These are phyloP conservation scores for Yamadazyma diddensiae DNA, from an alignment of 1,139 yeast genomes.

Conservation along the genomic window DNA sequence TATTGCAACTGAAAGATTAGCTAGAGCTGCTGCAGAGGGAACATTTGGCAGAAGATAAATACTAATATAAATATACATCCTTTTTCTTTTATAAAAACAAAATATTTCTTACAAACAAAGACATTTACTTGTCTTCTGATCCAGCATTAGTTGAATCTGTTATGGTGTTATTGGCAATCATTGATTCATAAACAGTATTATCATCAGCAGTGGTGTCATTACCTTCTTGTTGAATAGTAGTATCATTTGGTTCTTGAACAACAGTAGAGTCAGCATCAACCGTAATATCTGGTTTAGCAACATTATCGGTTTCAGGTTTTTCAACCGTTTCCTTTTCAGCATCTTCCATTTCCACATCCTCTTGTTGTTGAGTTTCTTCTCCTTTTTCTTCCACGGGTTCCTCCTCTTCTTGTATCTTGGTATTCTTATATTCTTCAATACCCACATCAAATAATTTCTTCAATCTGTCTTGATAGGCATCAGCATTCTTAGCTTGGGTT, in stretches of 20 bases:
- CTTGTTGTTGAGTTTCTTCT: no score
- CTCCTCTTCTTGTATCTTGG: conserved; percentile 14
- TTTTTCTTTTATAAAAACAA: conserved; percentile 5
- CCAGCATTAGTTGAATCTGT: neutral
- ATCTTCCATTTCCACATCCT: conserved; percentile 11
- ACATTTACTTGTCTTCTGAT: conserved; percentile 6
- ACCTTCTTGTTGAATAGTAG: conserved; percentile 43
- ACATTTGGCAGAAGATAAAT: conserved; percentile 16
- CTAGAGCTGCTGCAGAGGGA: conserved; percentile 46
- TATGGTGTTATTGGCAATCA: conserved; percentile 15
- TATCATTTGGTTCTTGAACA: conserved; percentile 39
- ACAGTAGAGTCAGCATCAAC: conserved; percentile 38
- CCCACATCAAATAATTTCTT: conserved; percentile 32
- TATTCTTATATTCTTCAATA: conserved; percentile 26
- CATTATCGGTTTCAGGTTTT: neutral
- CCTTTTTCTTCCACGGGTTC: conserved; percentile 5
- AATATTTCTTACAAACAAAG: conserved; percentile 2
- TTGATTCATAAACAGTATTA: conserved; percentile 31
- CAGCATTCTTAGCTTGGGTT: conserved; percentile 19
- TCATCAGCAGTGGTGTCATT: conserved; percentile 46
- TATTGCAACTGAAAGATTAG: conserved; percentile 58
- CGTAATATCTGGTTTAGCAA: conserved; percentile 8
- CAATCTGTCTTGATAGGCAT: conserved; percentile 21
- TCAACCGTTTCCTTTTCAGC: conserved; percentile 5
- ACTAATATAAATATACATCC: conserved; percentile 6